Base-by-base conservation (phyloP, 164 flowering plant genomes). In the Echeveria elegans region DNA sequence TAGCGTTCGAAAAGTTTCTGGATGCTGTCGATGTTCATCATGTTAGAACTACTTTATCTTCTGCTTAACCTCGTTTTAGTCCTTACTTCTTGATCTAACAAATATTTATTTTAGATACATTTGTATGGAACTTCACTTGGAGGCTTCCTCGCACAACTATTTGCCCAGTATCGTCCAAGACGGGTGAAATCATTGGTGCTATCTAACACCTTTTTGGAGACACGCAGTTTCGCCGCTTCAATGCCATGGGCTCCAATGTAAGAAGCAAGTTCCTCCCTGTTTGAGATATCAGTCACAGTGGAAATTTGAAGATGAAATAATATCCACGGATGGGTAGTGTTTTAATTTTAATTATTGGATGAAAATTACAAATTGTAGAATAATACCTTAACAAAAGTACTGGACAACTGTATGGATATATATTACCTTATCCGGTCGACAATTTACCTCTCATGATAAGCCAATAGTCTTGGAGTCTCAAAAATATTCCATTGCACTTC, bases 231-330 rank as follows among this genome's bases (percentile, higher is more conserved):
- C 75, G 74, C 90, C 38, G 84, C 92, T 75, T 82, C 96, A 59
- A 94, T 94, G 97, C 99, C 96, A 62, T 94, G 99, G 99, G 82
- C 96, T 56, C 91, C 99, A 28, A 43, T 95, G 99, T 92, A 90
- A 71, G 94, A 78, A 60, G 28, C 66, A 70, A 47, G n/a, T 12
- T 56, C 48, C 63, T 63, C 12, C 30, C 11, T 26, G 2, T 21
- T 53, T 24, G 12, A 21, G 12, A 23, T 24, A 53, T 53, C 29
- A 53, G 11, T 53, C 30, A 23, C 29, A 53, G 24, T 24, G 3
- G 11, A 24, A 24, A 23, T 11, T 10, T 19, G 9, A 23, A 53
- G 59, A 21, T 53, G 30, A 23, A 53, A 30, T 53, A 23, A 23
- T 24, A 6, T 50, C 6, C 30, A 53, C 26, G 30, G 59, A 21